Evolutionary conservation across 2,329 filamentous ascomycete species (phyloP).

Genomic region (Epichloe uncinata): DNA sequence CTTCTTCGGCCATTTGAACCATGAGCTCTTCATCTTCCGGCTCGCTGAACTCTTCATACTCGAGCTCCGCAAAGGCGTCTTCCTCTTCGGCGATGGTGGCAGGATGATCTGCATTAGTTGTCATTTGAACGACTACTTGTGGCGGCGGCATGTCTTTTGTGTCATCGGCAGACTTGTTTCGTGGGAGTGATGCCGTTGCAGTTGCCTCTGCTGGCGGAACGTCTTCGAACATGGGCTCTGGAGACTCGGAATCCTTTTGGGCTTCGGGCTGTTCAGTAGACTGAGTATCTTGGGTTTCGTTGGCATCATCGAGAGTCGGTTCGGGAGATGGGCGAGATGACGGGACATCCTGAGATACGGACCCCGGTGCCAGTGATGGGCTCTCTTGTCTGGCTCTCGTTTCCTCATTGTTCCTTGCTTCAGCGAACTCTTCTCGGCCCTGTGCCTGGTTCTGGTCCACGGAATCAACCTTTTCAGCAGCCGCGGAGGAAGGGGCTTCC

Average conservation of each 20-base stretch:
- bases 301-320: neutral
- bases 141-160: neutral
- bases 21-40: conserved; percentile 87
- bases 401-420: neutral
- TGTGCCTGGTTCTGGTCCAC: conserved; percentile 1
- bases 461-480: neutral
- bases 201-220: conserved; percentile 15
- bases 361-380: conserved; percentile 9
- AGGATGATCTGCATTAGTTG: neutral
- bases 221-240: conserved; percentile 25
- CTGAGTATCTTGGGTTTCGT: neutral
- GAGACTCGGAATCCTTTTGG: conserved; percentile 16
- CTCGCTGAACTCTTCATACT: conserved; percentile 66
- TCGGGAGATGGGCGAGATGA: conserved; percentile 7
- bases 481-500: conserved; percentile 28
- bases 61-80: conserved; percentile 39
- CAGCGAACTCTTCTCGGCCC: conserved; percentile 4
- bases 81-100: conserved; percentile 20
- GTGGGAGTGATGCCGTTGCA: neutral
- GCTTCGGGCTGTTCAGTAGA: neutral
- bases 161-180: neutral
- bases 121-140: neutral
- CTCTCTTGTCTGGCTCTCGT: neutral
- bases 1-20: conserved; percentile 74
- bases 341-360: conserved; percentile 25